These are phyloP conservation scores for Umbilicaria muhlenbergii DNA, from an alignment of 495 filamentous ascomycete genomes.

Conservation along the genomic window DNA sequence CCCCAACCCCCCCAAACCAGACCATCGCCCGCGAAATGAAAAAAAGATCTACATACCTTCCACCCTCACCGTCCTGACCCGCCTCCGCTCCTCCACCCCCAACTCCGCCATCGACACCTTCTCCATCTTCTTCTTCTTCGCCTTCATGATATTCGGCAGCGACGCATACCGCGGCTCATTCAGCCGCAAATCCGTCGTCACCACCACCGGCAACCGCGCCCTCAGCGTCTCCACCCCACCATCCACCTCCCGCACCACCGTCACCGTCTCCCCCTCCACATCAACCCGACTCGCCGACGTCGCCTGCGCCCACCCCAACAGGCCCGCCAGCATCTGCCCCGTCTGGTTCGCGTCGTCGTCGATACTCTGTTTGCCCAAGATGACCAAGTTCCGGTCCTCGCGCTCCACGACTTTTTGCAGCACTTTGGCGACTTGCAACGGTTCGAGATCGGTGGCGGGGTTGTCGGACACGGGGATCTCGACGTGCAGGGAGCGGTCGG, in stretches of 20 bases:
- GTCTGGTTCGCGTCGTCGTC: conserved; percentile 95
- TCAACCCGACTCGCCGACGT: conserved; percentile 78
- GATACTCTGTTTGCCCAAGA: conserved; percentile 94
- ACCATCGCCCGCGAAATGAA: background rate
- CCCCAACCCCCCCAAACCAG: no score
- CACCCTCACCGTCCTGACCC: conserved; percentile 80
- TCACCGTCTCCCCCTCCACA: conserved; percentile 39
- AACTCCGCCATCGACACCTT: conserved; percentile 77
- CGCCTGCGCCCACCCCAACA: conserved; percentile 85
- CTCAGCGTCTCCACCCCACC: conserved; percentile 83
- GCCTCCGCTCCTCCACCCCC: conserved; percentile 48
- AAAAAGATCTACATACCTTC: conserved; percentile 45
- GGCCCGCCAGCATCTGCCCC: conserved; percentile 90
- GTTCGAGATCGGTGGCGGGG: conserved; percentile 52
- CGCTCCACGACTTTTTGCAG: conserved; percentile 58
- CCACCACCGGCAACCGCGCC: conserved; percentile 71
- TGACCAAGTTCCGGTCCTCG: conserved; percentile 79
- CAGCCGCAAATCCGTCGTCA: conserved; percentile 87
- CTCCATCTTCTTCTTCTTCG: conserved; percentile 96
- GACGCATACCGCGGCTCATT: conserved; percentile 93
- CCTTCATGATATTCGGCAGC: conserved; percentile 99
- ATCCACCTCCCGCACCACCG: conserved; percentile 83
- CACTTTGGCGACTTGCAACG: conserved; percentile 79
- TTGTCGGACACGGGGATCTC: conserved; percentile 41
- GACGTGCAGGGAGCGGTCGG: conserved; percentile 78